These are phyloP conservation scores for Dianthus caryophyllus DNA, from an alignment of 148 eudicot species.

Conservation along the genomic window DNA sequence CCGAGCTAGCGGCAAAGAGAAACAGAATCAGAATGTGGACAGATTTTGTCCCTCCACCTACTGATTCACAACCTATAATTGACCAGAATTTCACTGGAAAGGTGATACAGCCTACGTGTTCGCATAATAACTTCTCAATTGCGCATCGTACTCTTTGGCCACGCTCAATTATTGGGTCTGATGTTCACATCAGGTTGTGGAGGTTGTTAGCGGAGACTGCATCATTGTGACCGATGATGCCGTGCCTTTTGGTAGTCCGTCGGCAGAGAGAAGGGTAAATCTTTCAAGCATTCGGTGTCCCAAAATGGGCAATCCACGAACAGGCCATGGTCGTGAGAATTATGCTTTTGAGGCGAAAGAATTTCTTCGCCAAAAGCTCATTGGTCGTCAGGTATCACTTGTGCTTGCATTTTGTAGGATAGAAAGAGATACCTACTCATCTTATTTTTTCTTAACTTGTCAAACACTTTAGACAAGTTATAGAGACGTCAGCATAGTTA, in stretches of 20 bases:
- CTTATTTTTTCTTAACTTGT: too few relatives aligned
- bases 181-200: conserved; percentile 59
- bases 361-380: conserved; percentile 68
- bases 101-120: conserved; percentile 30
- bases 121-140: not conserved
- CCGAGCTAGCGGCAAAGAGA: conserved; percentile 91
- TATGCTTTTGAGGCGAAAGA: conserved; percentile 94
- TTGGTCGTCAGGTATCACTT: conserved; percentile 72
- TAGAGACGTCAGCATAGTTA: too few relatives aligned
- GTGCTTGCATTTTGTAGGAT: not conserved
- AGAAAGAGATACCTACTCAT: conserved; percentile 10
- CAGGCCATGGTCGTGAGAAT: conserved; percentile 53
- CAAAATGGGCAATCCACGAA: conserved; percentile 76
- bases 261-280: conserved; percentile 87
- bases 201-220: conserved; percentile 94
- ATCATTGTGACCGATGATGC: conserved; percentile 90
- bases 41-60: conserved; percentile 68
- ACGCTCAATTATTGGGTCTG: conserved; percentile 2
- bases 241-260: conserved; percentile 73
- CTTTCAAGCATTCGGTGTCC: conserved; percentile 92
- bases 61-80: conserved; percentile 85
- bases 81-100: conserved; percentile 94
- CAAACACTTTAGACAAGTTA: too few relatives aligned
- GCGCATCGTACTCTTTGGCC: not conserved
- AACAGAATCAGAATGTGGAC: conserved; percentile 68